Base-by-base conservation (phyloP, 345 rosid species). In the Eucalyptus rudis region DNA sequence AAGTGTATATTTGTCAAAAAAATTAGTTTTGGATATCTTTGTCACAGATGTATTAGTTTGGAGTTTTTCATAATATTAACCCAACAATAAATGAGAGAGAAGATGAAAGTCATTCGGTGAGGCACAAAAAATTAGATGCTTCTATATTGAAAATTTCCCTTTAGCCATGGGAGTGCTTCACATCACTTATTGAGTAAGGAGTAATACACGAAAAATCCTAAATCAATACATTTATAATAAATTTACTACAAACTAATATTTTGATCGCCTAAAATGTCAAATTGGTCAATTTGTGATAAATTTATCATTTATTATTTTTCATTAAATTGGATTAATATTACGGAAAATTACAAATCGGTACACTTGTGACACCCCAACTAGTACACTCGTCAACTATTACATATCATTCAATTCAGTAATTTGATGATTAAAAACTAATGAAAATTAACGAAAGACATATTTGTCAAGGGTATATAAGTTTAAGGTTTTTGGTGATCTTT, bases 31-130 rank as follows among this genome's bases (percentile, higher is more conserved):
- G 0, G 2, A 0, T 19, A 52, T 52, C 19, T 52, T 52, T 52
- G 4, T 52, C 4, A 52, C 2, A 3, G 2, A 19, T 52, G 0
- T 52, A 52, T 1, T 0, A 19, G 0, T 52, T 52, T 52, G 2
- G 2, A 3, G 4, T 19, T 52, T 19, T 52, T 52, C 10, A 52
- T 52, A 0, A 20, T 52, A 52, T 52, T 52, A 52, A 52, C 5
- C 10, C 4, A 52, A 52, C 14, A 58, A 11, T 59, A 59, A 59
- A 59, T 59, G 16, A 59, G 31, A 59, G 31, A 59, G 7, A 59
- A 59, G 15, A 1, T 59, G 31, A 59, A 3, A 3, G 66, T 1
- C 66, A 27, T 27, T 27, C 2, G 1, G 7, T 11, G 66, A 59
- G 66, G 66, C 66, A 27, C 31, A 27, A 27, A 59, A 59, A 25